Percentiles rank a stretch among this genome's conserved stretches.
These are phyloP conservation scores for Prototheca wickerhamii DNA, from an alignment of 163 green algal species.

Conservation along the genomic window DNA sequence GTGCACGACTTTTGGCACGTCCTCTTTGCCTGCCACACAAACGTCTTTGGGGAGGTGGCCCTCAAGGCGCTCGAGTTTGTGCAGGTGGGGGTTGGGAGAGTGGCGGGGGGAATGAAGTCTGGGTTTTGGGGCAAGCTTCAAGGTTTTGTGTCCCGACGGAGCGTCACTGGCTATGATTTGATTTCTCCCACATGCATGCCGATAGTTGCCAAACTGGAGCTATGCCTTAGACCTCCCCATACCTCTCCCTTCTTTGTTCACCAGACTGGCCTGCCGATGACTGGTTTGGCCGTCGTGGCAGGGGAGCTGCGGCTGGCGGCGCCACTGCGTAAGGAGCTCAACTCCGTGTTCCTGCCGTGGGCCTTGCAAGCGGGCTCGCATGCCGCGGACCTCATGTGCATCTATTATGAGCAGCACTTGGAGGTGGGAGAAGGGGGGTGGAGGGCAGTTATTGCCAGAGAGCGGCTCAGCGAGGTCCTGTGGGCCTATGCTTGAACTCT, in stretches of 20 bases:
- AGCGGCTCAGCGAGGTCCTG: too few relatives aligned
- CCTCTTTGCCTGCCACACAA: conserved; percentile 90
- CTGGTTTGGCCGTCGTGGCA: conserved; percentile 69
- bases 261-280: conserved; percentile 95
- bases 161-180: too few relatives aligned
- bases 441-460: neutral
- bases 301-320: conserved; percentile 64
- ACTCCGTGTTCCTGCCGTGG: conserved; percentile 82
- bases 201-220: too few relatives aligned
- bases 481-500: too few relatives aligned
- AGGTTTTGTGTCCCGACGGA: too few relatives aligned
- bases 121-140: too few relatives aligned
- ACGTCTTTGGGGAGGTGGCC: conserved; percentile 86
- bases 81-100: conserved; percentile 41
- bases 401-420: conserved; percentile 92
- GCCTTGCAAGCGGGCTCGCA: conserved; percentile 67
- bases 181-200: too few relatives aligned
- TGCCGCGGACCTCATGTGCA: conserved; percentile 77
- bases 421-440: conserved; percentile 33
- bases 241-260: neutral
- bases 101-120: neutral
- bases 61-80: conserved; percentile 93
- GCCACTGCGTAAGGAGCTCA: conserved; percentile 54
- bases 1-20: conserved; percentile 99
- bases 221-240: neutral